Evolutionary conservation across 2,329 filamentous ascomycete species (phyloP), one percentile per base, ranked within the genome.

Genomic region (Apiospora hydei): DNA sequence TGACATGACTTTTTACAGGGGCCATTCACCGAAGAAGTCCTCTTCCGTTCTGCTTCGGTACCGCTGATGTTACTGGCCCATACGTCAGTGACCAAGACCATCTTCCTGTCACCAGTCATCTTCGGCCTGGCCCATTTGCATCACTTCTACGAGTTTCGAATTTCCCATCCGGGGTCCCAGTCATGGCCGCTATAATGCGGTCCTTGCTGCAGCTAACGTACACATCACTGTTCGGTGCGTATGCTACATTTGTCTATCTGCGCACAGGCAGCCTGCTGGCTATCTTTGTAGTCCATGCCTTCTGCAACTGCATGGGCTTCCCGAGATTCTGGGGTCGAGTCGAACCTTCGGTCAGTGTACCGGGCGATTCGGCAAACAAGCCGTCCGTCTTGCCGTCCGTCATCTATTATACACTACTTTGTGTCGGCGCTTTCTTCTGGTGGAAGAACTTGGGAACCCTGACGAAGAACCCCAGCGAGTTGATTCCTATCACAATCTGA

Each of bases 121-220:
- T 98, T 98, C 80, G 96, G 96, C 69, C 90, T 98, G 64, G 95
- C 96, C 10, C 96, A 99, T 83, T 83, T 97, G 67, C 96, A 99
- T 83, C 96, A 99, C 83, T 94, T 97, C 81, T 97, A 98, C 84
- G 96, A 98, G 83, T 98, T 97, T 82, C 89, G 93, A 71, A 86
- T 97, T 72, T 94, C 93, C 1, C 90, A 97, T 77, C 94, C 94
- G 11, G 86, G 74, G 90, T 92, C 1, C 89, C 93, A 0, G 79
- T 91, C 16, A 75, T 87, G 0, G 86, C 89, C 1, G 90, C 92
- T 8, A 78, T 96, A 7, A 79, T 93, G 41, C 91, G 94, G 69
- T 94, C 94, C 2, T 75, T 95, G 14, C 88, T 98, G 75, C 96
- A 98, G 80, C 92, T 99, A 77, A 86, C 88, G 4, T 99, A 97